These are phyloP conservation scores for Otatea glauca DNA, from an alignment of 176 grass and related monocot species.

Conservation along the genomic window DNA sequence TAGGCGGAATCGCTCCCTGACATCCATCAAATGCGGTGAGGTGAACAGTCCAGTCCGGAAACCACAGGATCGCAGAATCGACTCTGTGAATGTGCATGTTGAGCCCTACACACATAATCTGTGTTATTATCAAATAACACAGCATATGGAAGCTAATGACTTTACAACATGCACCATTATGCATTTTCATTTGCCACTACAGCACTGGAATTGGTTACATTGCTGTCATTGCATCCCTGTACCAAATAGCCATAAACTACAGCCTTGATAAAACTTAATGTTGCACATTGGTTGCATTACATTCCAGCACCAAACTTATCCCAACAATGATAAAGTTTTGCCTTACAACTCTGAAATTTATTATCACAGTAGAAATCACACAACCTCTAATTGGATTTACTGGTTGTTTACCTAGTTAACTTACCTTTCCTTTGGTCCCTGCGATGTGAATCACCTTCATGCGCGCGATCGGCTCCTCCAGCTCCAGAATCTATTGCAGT, in stretches of 20 bases:
- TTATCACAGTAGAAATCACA: background rate
- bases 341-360: background rate
- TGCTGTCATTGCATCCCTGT: background rate
- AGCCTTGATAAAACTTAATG: background rate
- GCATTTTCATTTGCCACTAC: background rate
- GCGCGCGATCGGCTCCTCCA: conserved; percentile 67
- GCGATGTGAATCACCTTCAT: conserved; percentile 92
- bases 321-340: background rate
- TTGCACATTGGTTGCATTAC: background rate
- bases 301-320: background rate
- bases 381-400: background rate
- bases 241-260: conserved; percentile 7
- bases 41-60: conserved; percentile 81
- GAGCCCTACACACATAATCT: conserved; percentile 63
- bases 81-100: conserved; percentile 82
- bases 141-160: background rate
- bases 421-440: conserved; percentile 96
- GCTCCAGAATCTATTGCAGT: conserved; percentile 22
- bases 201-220: background rate
- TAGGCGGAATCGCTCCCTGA: conserved; percentile 72
- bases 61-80: conserved; percentile 74
- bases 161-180: conserved; percentile 20
- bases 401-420: background rate
- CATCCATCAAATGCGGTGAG: conserved; percentile 85
- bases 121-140: background rate